Percentiles rank a stretch among this genome's conserved stretches.
phyloP scores from a whole-genome alignment of 169 alveolate species.

The Plasmodium falciparum region DNA sequence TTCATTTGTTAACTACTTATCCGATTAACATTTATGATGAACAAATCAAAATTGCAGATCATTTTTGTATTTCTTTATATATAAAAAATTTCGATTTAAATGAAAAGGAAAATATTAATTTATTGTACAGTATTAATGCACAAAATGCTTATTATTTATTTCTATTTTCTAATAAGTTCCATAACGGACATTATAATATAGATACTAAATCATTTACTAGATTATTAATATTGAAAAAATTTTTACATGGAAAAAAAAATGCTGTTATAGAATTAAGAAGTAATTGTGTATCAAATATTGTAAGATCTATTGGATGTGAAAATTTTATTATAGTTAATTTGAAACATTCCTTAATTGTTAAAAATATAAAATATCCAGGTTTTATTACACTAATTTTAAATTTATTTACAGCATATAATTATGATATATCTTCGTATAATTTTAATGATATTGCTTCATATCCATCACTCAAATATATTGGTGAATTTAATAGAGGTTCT shows the following conservation, averaged over 20 bases:
- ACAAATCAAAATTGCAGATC: slow-evolving; percentile 56
- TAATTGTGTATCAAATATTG: slow-evolving; percentile 57
- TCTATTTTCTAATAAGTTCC: slow-evolving; percentile 44
- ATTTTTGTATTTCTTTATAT: slow-evolving; percentile 53
- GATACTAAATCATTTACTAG: slow-evolving; percentile 74
- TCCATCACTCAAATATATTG: slow-evolving; percentile 19
- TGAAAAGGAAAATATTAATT: slow-evolving; percentile 60
- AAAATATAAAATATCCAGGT: slow-evolving; percentile 59
- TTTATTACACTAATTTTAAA: slow-evolving; percentile 47
- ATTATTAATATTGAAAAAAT: slow-evolving; percentile 56
- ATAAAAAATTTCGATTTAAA: slow-evolving; percentile 63
- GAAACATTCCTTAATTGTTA: slow-evolving; percentile 67
- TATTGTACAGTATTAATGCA: slow-evolving; percentile 61
- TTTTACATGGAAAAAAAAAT: slow-evolving; percentile 61
- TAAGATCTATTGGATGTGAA: slow-evolving; percentile 69
- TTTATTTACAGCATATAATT: slow-evolving; percentile 68
- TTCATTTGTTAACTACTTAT: slow-evolving; percentile 68
- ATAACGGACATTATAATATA: slow-evolving; percentile 50
- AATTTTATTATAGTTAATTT: slow-evolving; percentile 56
- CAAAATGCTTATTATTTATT: slow-evolving; percentile 70
- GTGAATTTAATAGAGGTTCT: slow-evolving; percentile 64
- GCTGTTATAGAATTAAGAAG: slow-evolving; percentile 68
- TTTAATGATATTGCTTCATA: slow-evolving; percentile 13
- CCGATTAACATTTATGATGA: slow-evolving; percentile 55
- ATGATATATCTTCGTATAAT: slow-evolving; percentile 10